Conservation (phyloP, 805 yeast genomes). For the Starmerella roubikii region DNA sequence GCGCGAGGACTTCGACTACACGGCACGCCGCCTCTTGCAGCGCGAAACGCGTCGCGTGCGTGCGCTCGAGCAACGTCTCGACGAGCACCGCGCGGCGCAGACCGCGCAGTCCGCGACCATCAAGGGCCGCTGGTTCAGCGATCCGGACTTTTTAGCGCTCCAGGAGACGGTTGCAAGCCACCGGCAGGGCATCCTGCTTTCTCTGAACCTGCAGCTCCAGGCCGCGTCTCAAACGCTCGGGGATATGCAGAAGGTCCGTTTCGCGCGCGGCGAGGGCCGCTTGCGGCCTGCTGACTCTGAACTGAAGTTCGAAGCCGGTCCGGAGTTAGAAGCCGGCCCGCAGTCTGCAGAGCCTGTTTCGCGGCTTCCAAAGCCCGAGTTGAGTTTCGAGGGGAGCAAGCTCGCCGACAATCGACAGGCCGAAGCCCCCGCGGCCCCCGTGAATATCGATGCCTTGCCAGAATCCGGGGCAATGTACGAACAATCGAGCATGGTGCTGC, state of each 20-base stretch:
- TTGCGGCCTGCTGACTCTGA: too few species aligned
- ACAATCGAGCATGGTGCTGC: conserved; percentile 18
- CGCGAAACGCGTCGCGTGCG: conserved; percentile 22
- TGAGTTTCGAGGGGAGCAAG: neutral
- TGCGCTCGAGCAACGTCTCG: conserved; percentile 15
- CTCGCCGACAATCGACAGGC: too few species aligned
- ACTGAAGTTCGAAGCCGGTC: neutral
- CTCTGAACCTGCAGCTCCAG: conserved; percentile 24
- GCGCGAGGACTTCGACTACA: conserved; percentile 30
- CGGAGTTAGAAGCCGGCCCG: neutral
- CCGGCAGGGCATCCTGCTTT: conserved; percentile 28
- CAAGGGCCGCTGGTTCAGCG: conserved; percentile 17
- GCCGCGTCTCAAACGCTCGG: conserved; percentile 24
- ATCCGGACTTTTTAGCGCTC: conserved; percentile 21
- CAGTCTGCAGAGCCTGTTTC: neutral
- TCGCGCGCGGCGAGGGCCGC: conserved; percentile 4
- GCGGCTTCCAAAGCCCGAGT: neutral
- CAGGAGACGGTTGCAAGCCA: conserved; percentile 24
- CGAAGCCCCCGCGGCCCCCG: neutral
- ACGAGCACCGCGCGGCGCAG: conserved; percentile 8
- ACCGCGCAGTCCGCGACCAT: conserved; percentile 1
- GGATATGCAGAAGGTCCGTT: conserved; percentile 27
- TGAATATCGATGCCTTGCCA: neutral
- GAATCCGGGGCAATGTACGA: neutral
- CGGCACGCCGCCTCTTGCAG: conserved; percentile 27